Evolutionary conservation across 2,329 filamentous ascomycete species (phyloP).

Genomic region (Rutstroemia sp.): DNA sequence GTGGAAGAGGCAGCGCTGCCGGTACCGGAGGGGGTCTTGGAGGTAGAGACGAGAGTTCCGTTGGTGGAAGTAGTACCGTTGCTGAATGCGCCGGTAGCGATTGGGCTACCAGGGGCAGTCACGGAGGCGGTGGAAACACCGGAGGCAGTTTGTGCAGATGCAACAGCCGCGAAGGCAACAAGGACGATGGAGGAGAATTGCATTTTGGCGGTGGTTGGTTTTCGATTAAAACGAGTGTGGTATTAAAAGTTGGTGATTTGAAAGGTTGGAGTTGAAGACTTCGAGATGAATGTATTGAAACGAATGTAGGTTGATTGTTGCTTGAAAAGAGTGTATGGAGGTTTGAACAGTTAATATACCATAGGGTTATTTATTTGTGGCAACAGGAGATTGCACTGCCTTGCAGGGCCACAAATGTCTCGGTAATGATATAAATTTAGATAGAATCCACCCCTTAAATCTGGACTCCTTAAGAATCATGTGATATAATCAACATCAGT

Average conservation of each 20-base stretch:
- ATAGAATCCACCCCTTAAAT: slow-evolving; percentile 4
- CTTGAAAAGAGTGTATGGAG: neutral
- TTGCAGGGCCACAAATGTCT: slow-evolving; percentile 9
- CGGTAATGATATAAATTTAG: slow-evolving; percentile 4
- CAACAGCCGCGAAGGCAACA: slow-evolving; percentile 12
- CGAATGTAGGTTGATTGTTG: slow-evolving; percentile 4
- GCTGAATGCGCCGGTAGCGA: slow-evolving; percentile 1
- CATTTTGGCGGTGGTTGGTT: slow-evolving; percentile 11
- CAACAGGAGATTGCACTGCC: slow-evolving; percentile 9
- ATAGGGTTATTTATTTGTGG: slow-evolving; percentile 8
- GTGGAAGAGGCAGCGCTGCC: neutral
- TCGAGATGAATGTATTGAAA: slow-evolving; percentile 1
- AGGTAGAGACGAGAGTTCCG: slow-evolving; percentile 1
- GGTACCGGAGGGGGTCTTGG: neutral
- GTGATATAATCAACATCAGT: neutral
- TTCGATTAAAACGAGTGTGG: neutral
- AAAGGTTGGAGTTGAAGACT: neutral
- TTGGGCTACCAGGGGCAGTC: neutral
- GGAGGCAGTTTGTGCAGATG: slow-evolving; percentile 12
- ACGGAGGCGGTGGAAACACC: slow-evolving; percentile 4
- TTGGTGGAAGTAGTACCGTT: slow-evolving; percentile 1
- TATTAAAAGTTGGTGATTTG: neutral
- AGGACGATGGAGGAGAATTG: slow-evolving; percentile 10
- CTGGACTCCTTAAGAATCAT: neutral
- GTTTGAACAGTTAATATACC: slow-evolving; percentile 7